Base-by-base conservation (phyloP, 257 asterid genomes). In the Penstemon barbatus region DNA sequence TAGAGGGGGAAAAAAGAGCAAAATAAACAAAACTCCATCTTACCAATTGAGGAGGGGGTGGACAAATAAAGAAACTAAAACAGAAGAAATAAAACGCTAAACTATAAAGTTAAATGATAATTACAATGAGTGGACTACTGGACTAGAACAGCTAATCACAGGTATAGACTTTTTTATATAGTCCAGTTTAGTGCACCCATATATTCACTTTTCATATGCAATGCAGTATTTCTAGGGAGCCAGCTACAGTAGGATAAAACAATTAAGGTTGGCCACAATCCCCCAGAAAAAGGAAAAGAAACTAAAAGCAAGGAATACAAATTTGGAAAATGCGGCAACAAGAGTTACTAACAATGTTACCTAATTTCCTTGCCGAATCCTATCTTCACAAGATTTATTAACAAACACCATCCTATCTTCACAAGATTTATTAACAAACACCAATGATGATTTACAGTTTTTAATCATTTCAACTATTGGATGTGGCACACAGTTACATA, bases 221-320 rank as follows among this genome's bases (percentile, higher is more conserved):
- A n/a, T 50, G 39, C 53, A 50, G 5, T 25, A 37, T 66, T n/a
- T 7, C 15, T 0, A 59, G 40, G 52, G 56, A 52, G 60, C 8
- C 72, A 8, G 50, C 50, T 52, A 56, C 49, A 41, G 8, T 44
- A 37, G 37, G 10, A 38, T 43, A 46, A 66, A 66, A 71, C 53
- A 46, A 61, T 58, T 44, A 52, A 50, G 8, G 52, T 56, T 46
- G 52, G 45, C 19, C 52, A 48, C 37, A 63, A 61, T 59, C 72
- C 73, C 12, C 18, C 4, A 44, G 12, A 33, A 0, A n/a, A 19
- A 57, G 41, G 8, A 50, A 10, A 71, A 62, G 63, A 43, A 12
- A 15, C 25, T 15, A 8, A 51, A 40, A 40, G 52, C 53, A 66
- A 9, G 45, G 52, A 61, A 65, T 18, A 57, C 33, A 25, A 25